phyloP scores from a whole-genome alignment of 805 yeast species.

The Metschnikowia santaceciliae region DNA sequence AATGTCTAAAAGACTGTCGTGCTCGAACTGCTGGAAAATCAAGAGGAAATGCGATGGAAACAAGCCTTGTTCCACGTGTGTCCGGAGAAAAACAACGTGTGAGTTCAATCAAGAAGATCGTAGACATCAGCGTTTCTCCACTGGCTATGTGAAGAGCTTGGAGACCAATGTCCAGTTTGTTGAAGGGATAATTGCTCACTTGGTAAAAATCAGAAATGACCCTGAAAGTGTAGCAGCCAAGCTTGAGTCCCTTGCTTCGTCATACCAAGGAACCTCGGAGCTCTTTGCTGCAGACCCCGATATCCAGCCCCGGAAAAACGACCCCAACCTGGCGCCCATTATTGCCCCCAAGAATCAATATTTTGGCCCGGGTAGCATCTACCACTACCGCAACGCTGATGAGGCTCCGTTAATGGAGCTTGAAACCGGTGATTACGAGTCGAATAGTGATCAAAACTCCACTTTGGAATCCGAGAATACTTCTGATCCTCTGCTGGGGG shows the following conservation, averaged over 20 bases:
- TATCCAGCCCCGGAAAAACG: constrained; percentile 6
- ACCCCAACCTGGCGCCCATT: constrained; percentile 4
- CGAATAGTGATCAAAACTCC: not conserved
- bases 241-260: constrained; percentile 12
- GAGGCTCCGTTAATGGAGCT: not conserved
- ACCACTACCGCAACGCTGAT: constrained; percentile 7
- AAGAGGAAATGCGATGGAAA: constrained; percentile 19
- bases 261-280: constrained; percentile 5
- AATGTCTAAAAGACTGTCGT: constrained; percentile 13
- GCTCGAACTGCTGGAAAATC: constrained; percentile 17
- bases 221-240: constrained; percentile 13
- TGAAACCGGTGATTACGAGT: not conserved
- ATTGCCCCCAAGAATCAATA: constrained; percentile 10
- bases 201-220: constrained; percentile 14
- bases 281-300: constrained; percentile 6
- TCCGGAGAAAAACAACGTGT: constrained; percentile 10
- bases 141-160: constrained; percentile 17
- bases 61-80: constrained; percentile 16
- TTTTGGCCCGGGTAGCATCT: constrained; percentile 19
- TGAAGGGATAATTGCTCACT: constrained; percentile 11
- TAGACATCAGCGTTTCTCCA: constrained; percentile 16
- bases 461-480: not conserved
- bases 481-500: not conserved
- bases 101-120: constrained; percentile 16
- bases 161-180: constrained; percentile 17